These are phyloP conservation scores for Xylariaceae sp. DNA, from an alignment of 2,329 filamentous ascomycete species.

Conservation along the genomic window DNA sequence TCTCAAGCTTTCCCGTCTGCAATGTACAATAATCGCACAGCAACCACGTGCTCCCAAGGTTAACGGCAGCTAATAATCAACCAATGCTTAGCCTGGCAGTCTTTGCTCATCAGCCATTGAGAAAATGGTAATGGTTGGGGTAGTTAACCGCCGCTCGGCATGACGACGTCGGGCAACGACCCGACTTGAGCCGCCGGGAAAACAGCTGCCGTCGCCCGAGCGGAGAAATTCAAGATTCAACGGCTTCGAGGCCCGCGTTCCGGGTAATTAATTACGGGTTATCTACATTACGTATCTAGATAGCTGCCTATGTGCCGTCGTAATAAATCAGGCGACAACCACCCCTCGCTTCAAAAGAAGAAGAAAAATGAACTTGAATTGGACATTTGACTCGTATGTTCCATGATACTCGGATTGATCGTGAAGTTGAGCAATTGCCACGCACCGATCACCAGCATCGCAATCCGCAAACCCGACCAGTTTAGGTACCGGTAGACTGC, in stretches of 20 bases:
- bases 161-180: conserved; percentile 4
- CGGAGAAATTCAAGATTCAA: conserved; percentile 16
- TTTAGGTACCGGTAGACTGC: too few species aligned
- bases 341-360: too few species aligned
- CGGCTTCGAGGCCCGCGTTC: conserved; percentile 24
- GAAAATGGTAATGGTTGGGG: neutral
- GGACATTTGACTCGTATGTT: too few species aligned
- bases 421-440: too few species aligned
- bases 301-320: neutral
- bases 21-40: too few species aligned
- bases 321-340: too few species aligned
- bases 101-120: neutral
- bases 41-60: neutral
- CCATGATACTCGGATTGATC: too few species aligned
- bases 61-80: neutral
- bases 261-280: conserved; percentile 11
- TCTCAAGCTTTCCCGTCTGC: neutral
- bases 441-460: too few species aligned
- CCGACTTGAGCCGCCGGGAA: conserved; percentile 16
- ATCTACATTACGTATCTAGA: too few species aligned
- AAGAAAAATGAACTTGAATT: too few species aligned
- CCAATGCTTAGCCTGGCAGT: neutral
- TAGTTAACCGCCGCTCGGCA: conserved; percentile 4
- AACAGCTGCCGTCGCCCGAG: conserved; percentile 15
- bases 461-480: too few species aligned